Evolutionary conservation across 441 rosid species (phyloP).

Genomic region (Croton laevigatus): DNA sequence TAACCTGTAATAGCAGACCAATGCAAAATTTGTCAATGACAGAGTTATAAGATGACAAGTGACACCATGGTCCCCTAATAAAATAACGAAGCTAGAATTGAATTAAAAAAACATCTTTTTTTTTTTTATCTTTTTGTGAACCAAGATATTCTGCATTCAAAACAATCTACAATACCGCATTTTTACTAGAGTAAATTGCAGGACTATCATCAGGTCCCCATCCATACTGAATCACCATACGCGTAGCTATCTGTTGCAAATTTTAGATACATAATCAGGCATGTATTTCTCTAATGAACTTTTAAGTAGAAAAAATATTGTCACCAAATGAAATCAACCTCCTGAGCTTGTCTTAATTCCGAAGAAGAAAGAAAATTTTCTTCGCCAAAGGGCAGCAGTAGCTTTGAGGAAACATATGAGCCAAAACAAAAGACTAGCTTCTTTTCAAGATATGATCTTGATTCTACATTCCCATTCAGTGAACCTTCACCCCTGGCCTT

Average conservation of each 20-base stretch:
- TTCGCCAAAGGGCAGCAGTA: constrained; percentile 84
- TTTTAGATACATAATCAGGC: constrained; percentile 24
- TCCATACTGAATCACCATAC: constrained; percentile 97
- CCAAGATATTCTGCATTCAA: constrained; percentile 3
- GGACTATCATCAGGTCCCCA: constrained; percentile 99
- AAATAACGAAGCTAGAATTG: not conserved
- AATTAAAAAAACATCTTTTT: not conserved
- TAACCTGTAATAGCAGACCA: constrained; percentile 43
- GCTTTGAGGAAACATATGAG: constrained; percentile 76
- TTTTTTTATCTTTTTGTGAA: not conserved
- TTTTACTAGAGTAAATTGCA: constrained; percentile 68
- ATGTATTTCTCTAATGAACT: constrained; percentile 7
- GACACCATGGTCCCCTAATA: not conserved
- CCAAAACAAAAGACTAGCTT: constrained; percentile 98
- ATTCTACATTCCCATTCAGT: constrained; percentile 60
- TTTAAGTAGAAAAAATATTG: constrained; percentile 10
- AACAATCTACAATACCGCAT: constrained; percentile 58
- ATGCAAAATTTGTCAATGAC: constrained; percentile 13
- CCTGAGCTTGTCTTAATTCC: constrained; percentile 84
- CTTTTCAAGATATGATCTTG: constrained; percentile 96
- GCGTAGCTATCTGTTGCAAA: constrained; percentile 73
- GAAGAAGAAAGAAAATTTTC: constrained; percentile 80
- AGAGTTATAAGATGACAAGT: not conserved
- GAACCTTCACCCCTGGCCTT: constrained; percentile 70
- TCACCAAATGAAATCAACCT: constrained; percentile 44